Evolutionary conservation across 2,329 filamentous ascomycete species (phyloP).

Genomic region (Phoma sp.): DNA sequence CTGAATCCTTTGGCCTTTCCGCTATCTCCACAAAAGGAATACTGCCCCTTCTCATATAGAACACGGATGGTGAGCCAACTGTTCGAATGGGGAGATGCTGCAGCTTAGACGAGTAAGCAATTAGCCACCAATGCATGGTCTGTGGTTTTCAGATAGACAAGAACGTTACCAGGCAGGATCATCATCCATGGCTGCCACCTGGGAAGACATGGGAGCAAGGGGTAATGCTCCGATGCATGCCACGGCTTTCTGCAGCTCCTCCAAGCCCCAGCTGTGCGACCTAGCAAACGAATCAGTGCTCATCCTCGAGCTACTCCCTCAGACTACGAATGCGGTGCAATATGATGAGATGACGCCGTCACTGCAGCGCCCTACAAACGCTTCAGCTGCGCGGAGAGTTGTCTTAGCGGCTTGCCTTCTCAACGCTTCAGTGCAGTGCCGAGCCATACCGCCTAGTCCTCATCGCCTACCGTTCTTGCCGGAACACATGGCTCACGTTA

Average conservation of each 20-base stretch:
- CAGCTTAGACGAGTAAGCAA: constrained; percentile 11
- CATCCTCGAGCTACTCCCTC: constrained; percentile 26
- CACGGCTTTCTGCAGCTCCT: constrained; percentile 38
- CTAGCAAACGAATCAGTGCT: constrained; percentile 33
- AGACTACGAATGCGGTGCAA: constrained; percentile 41
- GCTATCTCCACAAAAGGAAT: not conserved
- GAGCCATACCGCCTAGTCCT: constrained; percentile 28
- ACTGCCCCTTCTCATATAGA: not conserved
- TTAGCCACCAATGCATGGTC: constrained; percentile 18
- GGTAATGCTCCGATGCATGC: constrained; percentile 41
- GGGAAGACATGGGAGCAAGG: constrained; percentile 36
- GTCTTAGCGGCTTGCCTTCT: constrained; percentile 26
- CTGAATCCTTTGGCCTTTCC: constrained; percentile 7
- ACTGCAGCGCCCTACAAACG: constrained; percentile 39
- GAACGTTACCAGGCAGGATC: constrained; percentile 26
- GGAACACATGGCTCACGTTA: constrained; percentile 44
- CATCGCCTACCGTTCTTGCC: constrained; percentile 31
- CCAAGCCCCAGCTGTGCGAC: constrained; percentile 36
- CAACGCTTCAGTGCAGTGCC: constrained; percentile 28
- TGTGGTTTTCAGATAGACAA: constrained; percentile 19
- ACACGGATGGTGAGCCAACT: not conserved
- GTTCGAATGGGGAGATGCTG: constrained; percentile 5
- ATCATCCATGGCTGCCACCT: constrained; percentile 30
- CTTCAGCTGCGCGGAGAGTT: constrained; percentile 27
- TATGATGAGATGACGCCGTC: constrained; percentile 40